phyloP scores from a whole-genome alignment of 2,329 filamentous ascomycete genomes.

The Ustulina deusta region DNA sequence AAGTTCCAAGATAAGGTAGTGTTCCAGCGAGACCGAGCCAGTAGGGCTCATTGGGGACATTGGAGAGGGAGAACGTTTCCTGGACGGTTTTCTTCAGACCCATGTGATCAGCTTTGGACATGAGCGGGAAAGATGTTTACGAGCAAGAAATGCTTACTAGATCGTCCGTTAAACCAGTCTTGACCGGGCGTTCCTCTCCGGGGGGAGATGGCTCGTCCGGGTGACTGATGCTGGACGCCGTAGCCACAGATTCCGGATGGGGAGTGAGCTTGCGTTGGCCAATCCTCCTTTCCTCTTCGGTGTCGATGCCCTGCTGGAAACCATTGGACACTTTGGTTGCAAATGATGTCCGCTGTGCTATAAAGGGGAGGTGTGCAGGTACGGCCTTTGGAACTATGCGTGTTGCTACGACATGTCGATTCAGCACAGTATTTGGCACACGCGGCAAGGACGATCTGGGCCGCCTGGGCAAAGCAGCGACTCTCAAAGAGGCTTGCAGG shows the following conservation, averaged over 20 bases:
- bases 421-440: constrained; percentile 4
- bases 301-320: constrained; percentile 59
- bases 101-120: constrained; percentile 12
- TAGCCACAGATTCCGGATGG: constrained; percentile 70
- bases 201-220: constrained; percentile 57
- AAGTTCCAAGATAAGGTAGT: constrained; percentile 87
- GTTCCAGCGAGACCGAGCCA: constrained; percentile 81
- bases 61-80: constrained; percentile 74
- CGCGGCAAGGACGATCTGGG: constrained; percentile 29
- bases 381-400: constrained; percentile 19
- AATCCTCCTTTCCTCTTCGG: constrained; percentile 66
- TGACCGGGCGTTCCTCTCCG: constrained; percentile 47
- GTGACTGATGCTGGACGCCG: constrained; percentile 66
- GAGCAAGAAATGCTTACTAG: constrained; percentile 63
- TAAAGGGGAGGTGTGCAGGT: constrained; percentile 23
- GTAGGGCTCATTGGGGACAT: constrained; percentile 75
- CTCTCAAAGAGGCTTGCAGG: constrained; percentile 42
- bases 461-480: constrained; percentile 30
- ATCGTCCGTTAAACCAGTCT: constrained; percentile 58
- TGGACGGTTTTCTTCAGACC: constrained; percentile 68
- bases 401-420: constrained; percentile 8
- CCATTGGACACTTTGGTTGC: constrained; percentile 47
- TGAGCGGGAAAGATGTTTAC: not conserved
- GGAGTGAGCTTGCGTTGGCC: constrained; percentile 67
- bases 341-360: constrained; percentile 45